Base-by-base conservation (phyloP, 257 asterid genomes). In the Rubia yunnanensis region DNA sequence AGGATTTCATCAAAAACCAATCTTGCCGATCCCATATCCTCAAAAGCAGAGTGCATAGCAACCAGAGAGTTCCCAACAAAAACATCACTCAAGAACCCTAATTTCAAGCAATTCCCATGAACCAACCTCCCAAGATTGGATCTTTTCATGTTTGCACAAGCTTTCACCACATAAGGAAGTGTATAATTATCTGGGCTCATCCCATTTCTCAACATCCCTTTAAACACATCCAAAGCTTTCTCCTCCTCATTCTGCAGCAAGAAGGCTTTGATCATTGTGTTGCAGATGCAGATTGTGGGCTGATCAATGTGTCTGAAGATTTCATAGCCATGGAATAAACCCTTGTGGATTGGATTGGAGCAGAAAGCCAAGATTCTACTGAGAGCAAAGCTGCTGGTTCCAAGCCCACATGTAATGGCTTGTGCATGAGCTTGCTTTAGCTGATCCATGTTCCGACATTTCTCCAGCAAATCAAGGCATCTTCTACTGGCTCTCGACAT, bases 331-430 rank as follows among this genome's bases (percentile, higher is more conserved):
- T 88, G 71, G 32, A 50, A 22, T 66, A 73, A 76, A 77, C 64
- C 74, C 44, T 82, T 83, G 38, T 48, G 84, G 69, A 63, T 55
- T 46, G 91, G 89, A 71, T 80, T 66, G 5, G 91, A 72, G 76
- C 91, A 88, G 78, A 88, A 88, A 39, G 91, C 91, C 65, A 88
- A 68, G 70, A 84, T 71, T 23, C 94, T 77, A 82, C 96, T 88
- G n/a, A 84, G 81, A 17, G 96, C 94, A 73, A 79, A 88, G 75
- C 63, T 76, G 48, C 76, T 88, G 70, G 57, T 54, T 22, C 58
- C 83, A 59, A 88, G 83, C 60, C 94, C 91, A 53, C 72, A 74
- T 7, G 91, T 78, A 76, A 86, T 24, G 8, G 80, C 72, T 72
- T 76, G 73, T 26, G 76, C 88, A 52, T 88, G 89, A 68, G 80